Conservation (phyloP, 1,284 basidiomycete species). For the Caloboletus firmus region DNA sequence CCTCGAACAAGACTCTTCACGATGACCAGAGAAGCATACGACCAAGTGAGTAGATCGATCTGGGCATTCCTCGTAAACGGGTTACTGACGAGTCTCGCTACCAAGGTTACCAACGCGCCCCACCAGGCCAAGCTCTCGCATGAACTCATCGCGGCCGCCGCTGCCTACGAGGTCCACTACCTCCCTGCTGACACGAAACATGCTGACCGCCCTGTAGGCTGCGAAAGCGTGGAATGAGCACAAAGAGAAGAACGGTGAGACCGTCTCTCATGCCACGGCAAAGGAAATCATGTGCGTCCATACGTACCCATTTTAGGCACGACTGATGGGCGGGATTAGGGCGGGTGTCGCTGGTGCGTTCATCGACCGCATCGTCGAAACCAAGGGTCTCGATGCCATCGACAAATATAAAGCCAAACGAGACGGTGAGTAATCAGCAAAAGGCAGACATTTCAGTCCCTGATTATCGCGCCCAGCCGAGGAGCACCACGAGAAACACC, state of each 20-base stretch:
- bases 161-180: conserved; percentile 25
- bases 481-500: background rate
- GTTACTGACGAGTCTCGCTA: background rate
- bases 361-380: conserved; percentile 48
- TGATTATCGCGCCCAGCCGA: conserved; percentile 15
- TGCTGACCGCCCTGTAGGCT: conserved; percentile 22
- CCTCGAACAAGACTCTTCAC: background rate
- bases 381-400: conserved; percentile 49
- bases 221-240: conserved; percentile 29
- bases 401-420: conserved; percentile 40
- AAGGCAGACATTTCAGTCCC: background rate
- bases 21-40: conserved; percentile 20
- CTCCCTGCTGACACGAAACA: background rate
- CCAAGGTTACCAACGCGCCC: conserved; percentile 39
- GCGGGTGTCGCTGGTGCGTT: conserved; percentile 42
- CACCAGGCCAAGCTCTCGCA: conserved; percentile 34
- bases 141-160: conserved; percentile 31
- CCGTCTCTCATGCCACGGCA: conserved; percentile 13
- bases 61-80: background rate
- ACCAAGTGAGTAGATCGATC: conserved; percentile 12
- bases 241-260: conserved; percentile 15
- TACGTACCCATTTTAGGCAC: background rate
- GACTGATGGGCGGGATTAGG: conserved; percentile 12
- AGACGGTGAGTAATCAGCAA: conserved; percentile 9
- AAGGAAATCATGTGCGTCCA: conserved; percentile 30